Percentiles rank a stretch among this genome's conserved stretches.
phyloP scores from a whole-genome alignment of 495 filamentous ascomycete genomes.

The Penicillium taxi region DNA sequence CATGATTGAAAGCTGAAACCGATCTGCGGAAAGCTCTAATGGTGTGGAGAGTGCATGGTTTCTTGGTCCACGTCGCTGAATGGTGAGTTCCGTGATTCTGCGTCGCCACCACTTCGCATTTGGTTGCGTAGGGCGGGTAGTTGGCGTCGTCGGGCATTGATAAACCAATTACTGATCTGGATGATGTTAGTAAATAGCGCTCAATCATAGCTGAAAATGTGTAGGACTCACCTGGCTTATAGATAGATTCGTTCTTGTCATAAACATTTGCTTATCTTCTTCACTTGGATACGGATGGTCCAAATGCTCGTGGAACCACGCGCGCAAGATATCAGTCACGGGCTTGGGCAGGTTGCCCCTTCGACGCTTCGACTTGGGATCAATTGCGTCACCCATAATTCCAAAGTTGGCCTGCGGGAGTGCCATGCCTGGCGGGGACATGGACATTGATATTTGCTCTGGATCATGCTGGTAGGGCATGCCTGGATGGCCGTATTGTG shows the following conservation, averaged over 20 bases:
- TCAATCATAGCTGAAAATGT: background rate
- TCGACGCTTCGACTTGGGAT: slow-evolving; percentile 49
- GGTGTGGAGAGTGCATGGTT: slow-evolving; percentile 29
- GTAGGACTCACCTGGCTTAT: slow-evolving; percentile 61
- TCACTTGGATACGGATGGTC: slow-evolving; percentile 83
- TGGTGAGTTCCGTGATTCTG: slow-evolving; percentile 35
- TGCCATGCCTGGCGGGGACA: slow-evolving; percentile 21
- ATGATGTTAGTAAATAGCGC: background rate
- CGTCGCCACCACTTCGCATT: slow-evolving; percentile 34
- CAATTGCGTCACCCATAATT: slow-evolving; percentile 36
- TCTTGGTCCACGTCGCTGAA: slow-evolving; percentile 37
- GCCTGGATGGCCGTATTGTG: slow-evolving; percentile 24
- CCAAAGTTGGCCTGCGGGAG: slow-evolving; percentile 38
- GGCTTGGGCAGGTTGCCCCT: slow-evolving; percentile 84
- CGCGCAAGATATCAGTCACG: slow-evolving; percentile 70
- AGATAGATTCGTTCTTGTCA: slow-evolving; percentile 64
- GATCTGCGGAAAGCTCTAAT: slow-evolving; percentile 5
- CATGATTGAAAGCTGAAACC: background rate
- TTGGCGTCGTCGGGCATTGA: slow-evolving; percentile 77
- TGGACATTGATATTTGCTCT: no score
- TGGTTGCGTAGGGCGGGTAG: slow-evolving; percentile 59
- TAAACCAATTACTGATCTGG: slow-evolving; percentile 94
- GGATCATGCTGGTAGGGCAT: slow-evolving; percentile 29
- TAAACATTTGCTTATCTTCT: slow-evolving; percentile 80
- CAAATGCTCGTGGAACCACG: slow-evolving; percentile 71